Evolutionary conservation across 352 stramenopile genomes (phyloP), one percentile per base, ranked within the genome.

Genomic region (Phytophthora pluvialis): DNA sequence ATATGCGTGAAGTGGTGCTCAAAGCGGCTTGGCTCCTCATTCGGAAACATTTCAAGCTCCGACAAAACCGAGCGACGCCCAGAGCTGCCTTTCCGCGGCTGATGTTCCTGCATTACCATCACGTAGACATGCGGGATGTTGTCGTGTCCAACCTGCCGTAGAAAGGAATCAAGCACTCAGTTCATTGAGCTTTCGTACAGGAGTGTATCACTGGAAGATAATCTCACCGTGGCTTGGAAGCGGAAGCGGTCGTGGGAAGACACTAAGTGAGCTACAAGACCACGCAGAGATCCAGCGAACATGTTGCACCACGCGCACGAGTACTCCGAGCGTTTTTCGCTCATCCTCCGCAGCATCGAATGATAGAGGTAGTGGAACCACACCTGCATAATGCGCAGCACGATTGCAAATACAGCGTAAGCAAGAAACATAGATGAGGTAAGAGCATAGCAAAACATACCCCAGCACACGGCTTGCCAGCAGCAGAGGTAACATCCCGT

Each of bases 341-440:
- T 95, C 81, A 90, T 83, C 58, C 84, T 75, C 12, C 86, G 81
- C 42, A 95, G 67, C 75, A 93, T 87, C 42, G 60, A 82, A 74
- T 95, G 84, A 55, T 93, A 95, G 11, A 95, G 75, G 55, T 83
- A 95, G 61, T 95, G 86, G 45, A 91, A 95, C 81, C 82, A 93
- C 15, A 94, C 81, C 82, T 93, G 44, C 9, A 66, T 3, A 56
- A 52, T 3, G 13, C 3, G 6, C 26, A 60, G 3, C 6, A 54
- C 38, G 8, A 51, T 44, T 28, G 21, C 15, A 15, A 53, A 45
- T 31, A 50, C 4, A 44, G 5, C 8, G 33, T 58, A 28, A 57
- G 38, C n/a, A 28, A 45, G 11, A 32, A 33, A 35, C 33, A 28
- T 35, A 31, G n/a, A 32, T 9, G 2, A 5, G 26, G 16, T n/a